Percentiles rank a stretch among this genome's conserved stretches.
phyloP scores from a whole-genome alignment of 257 asterid genomes.

The Thymus mandschuricus region DNA sequence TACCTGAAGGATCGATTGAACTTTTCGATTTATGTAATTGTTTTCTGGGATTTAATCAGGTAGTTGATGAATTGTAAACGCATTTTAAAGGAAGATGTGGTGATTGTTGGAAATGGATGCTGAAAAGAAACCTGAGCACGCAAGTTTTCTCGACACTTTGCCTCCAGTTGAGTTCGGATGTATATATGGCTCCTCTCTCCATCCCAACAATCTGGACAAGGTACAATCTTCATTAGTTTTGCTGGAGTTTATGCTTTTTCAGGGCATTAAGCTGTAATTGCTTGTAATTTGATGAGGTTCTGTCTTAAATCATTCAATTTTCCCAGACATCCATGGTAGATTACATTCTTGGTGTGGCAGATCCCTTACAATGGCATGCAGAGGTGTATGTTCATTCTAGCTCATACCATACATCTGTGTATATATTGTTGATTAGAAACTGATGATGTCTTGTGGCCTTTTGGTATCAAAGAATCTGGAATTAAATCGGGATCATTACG shows the following conservation, averaged over 20 bases:
- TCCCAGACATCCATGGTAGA: slow-evolving; percentile 79
- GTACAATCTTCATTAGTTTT: slow-evolving; percentile 30
- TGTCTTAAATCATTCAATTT: not conserved
- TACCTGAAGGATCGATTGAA: not conserved
- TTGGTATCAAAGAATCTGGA: slow-evolving; percentile 60
- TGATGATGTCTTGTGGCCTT: slow-evolving; percentile 15
- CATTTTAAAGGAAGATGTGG: slow-evolving; percentile 25
- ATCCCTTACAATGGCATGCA: slow-evolving; percentile 86
- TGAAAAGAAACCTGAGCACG: slow-evolving; percentile 38
- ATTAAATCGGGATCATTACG: slow-evolving; percentile 72
- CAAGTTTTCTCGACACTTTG: slow-evolving; percentile 59
- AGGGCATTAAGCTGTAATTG: not conserved
- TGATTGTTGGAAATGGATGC: slow-evolving; percentile 41
- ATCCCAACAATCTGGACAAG: slow-evolving; percentile 78
- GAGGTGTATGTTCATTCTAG: slow-evolving; percentile 53
- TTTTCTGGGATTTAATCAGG: not conserved
- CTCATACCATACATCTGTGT: slow-evolving; percentile 2
- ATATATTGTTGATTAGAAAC: slow-evolving; percentile 23
- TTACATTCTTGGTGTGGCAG: slow-evolving; percentile 82
- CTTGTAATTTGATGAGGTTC: not conserved
- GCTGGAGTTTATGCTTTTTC: not conserved
- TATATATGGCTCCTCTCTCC: slow-evolving; percentile 82
- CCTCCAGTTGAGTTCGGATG: slow-evolving; percentile 90
- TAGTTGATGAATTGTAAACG: too few relatives aligned
- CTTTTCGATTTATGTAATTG: not conserved